Evolutionary conservation across 768 basidiomycete genomes (phyloP), one percentile per base, ranked within the genome.

Genomic region (Phlegmacium glaucopus): DNA sequence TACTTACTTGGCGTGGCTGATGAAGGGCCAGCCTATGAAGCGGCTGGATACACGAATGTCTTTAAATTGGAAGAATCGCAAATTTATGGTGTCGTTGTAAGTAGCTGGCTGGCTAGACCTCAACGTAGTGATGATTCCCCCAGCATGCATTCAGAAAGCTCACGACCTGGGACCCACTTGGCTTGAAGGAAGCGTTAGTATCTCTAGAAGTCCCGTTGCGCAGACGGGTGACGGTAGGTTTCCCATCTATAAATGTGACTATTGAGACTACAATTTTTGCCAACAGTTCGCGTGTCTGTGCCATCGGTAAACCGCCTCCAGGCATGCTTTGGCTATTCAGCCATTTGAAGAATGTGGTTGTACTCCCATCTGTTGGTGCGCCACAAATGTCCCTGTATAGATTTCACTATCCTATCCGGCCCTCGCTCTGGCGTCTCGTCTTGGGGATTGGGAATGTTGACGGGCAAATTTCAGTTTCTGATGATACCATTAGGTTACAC

Each of bases 381-480:
- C n/a, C 41, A 9, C 11, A 9, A 26, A 34, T 35, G 5, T n/a
- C 2, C 40, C 2, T 50, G 35, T 6, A 18, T 39, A 25, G 25
- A 32, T 32, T 18, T 11, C 36, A 32, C 6, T 32, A 42, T 36
- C 11, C 6, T 13, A 28, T 29, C 9, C 87, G 85, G 83, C 5
- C 47, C 55, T 1, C 77, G 85, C 30, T 84, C 58, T 89, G 35
- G 76, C 88, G 9, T 87, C 85, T 2, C 80, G 77, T 50, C 72
- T 90, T 12, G 83, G 77, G 9, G 87, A 87, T n/a, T 29, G 88
- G 88, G 0, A 88, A 90, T 66, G 66, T 90, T n/a, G 88, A 90
- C 47, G 88, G 88, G 85, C 87, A 59, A 55, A 26, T 26, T 29
- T 28, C 16, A 1, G 34, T 36, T 39, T 18, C 7, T 28, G 16